Base-by-base conservation (phyloP, 371 early-diverging fungal genomes). In the Synchytrium microbalum region DNA sequence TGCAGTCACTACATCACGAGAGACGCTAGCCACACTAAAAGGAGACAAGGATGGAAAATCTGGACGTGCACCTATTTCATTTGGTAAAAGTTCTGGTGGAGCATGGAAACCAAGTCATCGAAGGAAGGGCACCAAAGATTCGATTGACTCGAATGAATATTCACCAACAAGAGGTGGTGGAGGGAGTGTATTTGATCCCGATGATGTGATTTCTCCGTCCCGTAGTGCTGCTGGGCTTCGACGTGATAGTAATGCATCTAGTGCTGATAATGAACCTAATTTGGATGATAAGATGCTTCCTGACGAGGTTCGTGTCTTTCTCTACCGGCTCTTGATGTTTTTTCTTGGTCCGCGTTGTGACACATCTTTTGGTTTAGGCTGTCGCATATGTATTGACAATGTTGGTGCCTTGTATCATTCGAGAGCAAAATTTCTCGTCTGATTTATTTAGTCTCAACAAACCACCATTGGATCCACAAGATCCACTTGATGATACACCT, bases 391-490 rank as follows among this genome's bases (percentile, higher is more conserved):
- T 77, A 1, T 76, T 86, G 64, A 69, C 77, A n/a, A 76, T 76
- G 60, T 71, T 88, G 54, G 73, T 80, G 57, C 72, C 80, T 5
- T 76, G 78, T 63, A 80, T 86, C 23, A 75, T 87, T 19, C 73
- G 86, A 59, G 88, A 93, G 67, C 90, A 92, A 69, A 94, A 94
- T 72, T 90, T 88, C 62, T 80, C 91, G 66, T 79, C 84, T 14
- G 90, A 92, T 58, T 69, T 91, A 32, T 93, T 94, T 70, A 84
- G 85, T 66, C 66, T 84, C 27, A 69, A 57, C 33, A 61, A 59
- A 26, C 59, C 55, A 10, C 46, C 46, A 5, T 19, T 38, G 19
- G 46, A 38, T 38, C 19, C 46, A 19, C 46, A 38, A 38, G 46
- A 5, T 10, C 5, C 46, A 38, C 19, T 38, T 10, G 46, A 38